phyloP scores from a whole-genome alignment of 805 yeast genomes.

The Clavispora santaluciae region DNA sequence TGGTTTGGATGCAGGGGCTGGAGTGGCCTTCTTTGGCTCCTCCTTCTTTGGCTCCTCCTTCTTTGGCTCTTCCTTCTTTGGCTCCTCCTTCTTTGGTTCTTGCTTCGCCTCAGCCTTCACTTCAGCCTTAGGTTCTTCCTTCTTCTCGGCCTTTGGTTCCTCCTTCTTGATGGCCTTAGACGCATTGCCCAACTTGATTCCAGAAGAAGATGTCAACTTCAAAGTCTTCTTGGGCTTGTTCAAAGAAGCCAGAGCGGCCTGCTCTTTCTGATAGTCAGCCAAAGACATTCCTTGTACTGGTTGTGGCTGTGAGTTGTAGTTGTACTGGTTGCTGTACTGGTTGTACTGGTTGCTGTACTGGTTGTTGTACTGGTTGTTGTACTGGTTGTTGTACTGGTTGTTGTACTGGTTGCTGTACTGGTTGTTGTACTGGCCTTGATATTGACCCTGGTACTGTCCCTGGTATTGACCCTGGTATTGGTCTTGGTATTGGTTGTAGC shows the following conservation, averaged over 20 bases:
- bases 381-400: slow-evolving; percentile 14
- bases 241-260: slow-evolving; percentile 37
- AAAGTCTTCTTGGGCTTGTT: slow-evolving; percentile 63
- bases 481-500: slow-evolving; percentile 7
- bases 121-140: slow-evolving; percentile 26
- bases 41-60: slow-evolving; percentile 5
- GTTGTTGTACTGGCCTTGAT: slow-evolving; percentile 12
- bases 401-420: slow-evolving; percentile 20
- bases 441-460: slow-evolving; percentile 9
- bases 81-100: slow-evolving; percentile 17
- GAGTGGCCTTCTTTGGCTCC: slow-evolving; percentile 5
- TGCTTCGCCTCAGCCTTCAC: slow-evolving; percentile 22
- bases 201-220: slow-evolving; percentile 61
- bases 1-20: slow-evolving; percentile 10
- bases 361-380: slow-evolving; percentile 22
- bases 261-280: slow-evolving; percentile 76
- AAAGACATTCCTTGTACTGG: slow-evolving; percentile 55
- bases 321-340: slow-evolving; percentile 16
- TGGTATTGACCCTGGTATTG: slow-evolving; percentile 8
- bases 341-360: slow-evolving; percentile 14
- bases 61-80: slow-evolving; percentile 7
- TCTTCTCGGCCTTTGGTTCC: slow-evolving; percentile 28
- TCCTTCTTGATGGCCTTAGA: slow-evolving; percentile 29
- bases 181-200: slow-evolving; percentile 50
- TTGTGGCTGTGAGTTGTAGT: slow-evolving; percentile 15